These are phyloP conservation scores for cucumber (Cucumis sativus) DNA, from an alignment of 306 rosid species.

Conservation along the genomic window Cucumber_9930_V3 NC_026658.2:438001-438500, in stretches of 20 bases:
- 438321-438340: slow-evolving; percentile 44
- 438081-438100: slow-evolving; percentile 1
- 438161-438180: slow-evolving; percentile 5
- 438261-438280: slow-evolving; percentile 77
- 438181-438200: slow-evolving; percentile 18
- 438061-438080: slow-evolving; percentile 2
- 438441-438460: not conserved
- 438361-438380: not conserved
- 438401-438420: not conserved
- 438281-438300: slow-evolving; percentile 86
- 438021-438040: slow-evolving; percentile 69
- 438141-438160: not conserved
- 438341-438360: slow-evolving; percentile 72
- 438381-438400: not conserved
- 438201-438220: slow-evolving; percentile 80
- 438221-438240: slow-evolving; percentile 85
- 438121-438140: too few species aligned
- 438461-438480: not conserved
- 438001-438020: slow-evolving; percentile 84
- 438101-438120: not conserved
- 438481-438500: not conserved
- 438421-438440: not conserved
- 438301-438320: slow-evolving; percentile 41
- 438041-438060: slow-evolving; percentile 58
- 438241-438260: slow-evolving; percentile 70